Conservation (phyloP, 495 filamentous ascomycete species). For the Penicillium waksmanii region DNA sequence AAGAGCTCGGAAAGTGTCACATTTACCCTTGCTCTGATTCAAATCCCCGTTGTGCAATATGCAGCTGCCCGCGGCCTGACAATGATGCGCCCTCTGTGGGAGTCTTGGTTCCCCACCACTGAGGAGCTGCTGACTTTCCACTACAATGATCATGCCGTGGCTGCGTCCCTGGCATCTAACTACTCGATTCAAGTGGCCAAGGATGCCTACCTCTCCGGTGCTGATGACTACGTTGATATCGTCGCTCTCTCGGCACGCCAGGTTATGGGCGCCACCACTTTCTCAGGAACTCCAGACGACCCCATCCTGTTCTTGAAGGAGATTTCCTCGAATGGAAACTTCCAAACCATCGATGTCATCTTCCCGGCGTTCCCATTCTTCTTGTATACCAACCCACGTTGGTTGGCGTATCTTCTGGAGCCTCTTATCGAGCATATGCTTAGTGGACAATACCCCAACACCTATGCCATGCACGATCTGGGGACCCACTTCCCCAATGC, state of each 20-base stretch:
- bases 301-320: constrained; percentile 93
- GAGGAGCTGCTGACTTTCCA: constrained; percentile 74
- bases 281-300: constrained; percentile 81
- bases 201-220: constrained; percentile 67
- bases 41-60: constrained; percentile 85
- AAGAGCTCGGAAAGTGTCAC: constrained; percentile 56
- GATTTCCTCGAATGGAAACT: constrained; percentile 93
- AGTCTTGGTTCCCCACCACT: constrained; percentile 66
- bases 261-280: constrained; percentile 85
- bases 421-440: constrained; percentile 89
- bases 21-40: constrained; percentile 84
- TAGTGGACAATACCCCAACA: constrained; percentile 89
- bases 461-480: constrained; percentile 92
- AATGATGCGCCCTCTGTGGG: constrained; percentile 85
- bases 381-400: constrained; percentile 89
- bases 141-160: constrained; percentile 71
- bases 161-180: constrained; percentile 65
- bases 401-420: constrained; percentile 88
- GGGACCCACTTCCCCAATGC: constrained; percentile 89
- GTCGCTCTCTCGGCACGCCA: constrained; percentile 88
- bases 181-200: constrained; percentile 77
- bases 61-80: constrained; percentile 81
- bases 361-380: constrained; percentile 96
- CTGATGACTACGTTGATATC: constrained; percentile 70
- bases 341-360: constrained; percentile 96